phyloP scores from a whole-genome alignment of 305 asterid genomes.

The Stenogyne calaminthoides region DNA sequence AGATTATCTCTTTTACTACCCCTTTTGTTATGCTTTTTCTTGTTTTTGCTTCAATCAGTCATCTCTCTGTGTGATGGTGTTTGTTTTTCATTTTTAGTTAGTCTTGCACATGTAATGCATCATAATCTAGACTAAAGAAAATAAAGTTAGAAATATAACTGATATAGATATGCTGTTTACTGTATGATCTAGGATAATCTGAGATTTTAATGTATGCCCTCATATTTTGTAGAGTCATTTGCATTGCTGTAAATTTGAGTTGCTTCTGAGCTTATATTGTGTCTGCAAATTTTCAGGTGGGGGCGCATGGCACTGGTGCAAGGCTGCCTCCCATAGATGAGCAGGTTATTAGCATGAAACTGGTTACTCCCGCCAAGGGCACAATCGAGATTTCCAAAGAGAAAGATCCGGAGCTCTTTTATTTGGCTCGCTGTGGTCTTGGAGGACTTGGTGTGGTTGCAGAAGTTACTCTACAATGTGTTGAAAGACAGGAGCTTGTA shows the following conservation, averaged over 20 bases:
- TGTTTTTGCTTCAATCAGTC: not conserved
- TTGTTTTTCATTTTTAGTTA: not conserved
- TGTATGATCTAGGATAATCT: not conserved
- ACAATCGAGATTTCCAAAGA: slow-evolving; percentile 84
- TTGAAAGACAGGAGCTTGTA: slow-evolving; percentile 90
- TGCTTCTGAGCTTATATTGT: slow-evolving; percentile 15
- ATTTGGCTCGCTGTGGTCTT: slow-evolving; percentile 96
- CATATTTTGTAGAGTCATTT: not conserved
- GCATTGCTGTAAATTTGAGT: slow-evolving; percentile 15
- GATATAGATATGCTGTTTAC: not conserved
- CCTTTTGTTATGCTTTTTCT: not conserved
- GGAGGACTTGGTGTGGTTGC: slow-evolving; percentile 99
- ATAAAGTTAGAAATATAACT: not conserved
- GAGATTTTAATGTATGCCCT: not conserved
- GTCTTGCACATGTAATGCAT: not conserved
- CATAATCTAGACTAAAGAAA: not conserved
- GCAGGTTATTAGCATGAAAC: slow-evolving; percentile 95
- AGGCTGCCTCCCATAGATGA: slow-evolving; percentile 94
- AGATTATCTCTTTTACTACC: not conserved
- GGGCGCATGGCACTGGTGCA: slow-evolving; percentile 99
- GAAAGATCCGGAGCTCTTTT: slow-evolving; percentile 88
- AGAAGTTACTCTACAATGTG: slow-evolving; percentile 95
- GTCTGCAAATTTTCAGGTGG: slow-evolving; percentile 60
- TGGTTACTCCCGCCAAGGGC: slow-evolving; percentile 92
- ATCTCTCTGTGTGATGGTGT: not conserved